Evolutionary conservation across 176 grass and related monocot genomes (phyloP), one percentile per base, ranked within the genome.

Genomic region (Phoenix roebelenii): DNA sequence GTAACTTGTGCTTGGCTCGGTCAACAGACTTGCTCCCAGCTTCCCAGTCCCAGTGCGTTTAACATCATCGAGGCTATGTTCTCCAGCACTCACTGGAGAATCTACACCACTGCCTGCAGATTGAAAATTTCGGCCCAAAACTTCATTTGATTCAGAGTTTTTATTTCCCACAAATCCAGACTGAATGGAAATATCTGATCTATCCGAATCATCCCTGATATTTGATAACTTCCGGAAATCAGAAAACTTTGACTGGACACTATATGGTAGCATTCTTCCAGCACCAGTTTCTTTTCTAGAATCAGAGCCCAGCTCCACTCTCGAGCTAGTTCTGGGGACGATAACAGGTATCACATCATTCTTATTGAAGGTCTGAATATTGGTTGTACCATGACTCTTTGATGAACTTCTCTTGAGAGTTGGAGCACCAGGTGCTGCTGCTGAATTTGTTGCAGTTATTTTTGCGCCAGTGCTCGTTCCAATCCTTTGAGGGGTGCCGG

Each of bases 251-350:
- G 87, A 85, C 22, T 80, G 87, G 28, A 60, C 49, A 55, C 79
- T 79, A 58, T 70, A 80, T 50, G 75, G 72, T 4, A 74, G 74
- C 7, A 72, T 52, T 76, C 82, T 83, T 71, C 82, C 88, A 62
- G 69, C 71, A 70, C 69, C 76, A 74, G 64, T 76, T 59, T 85
- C 82, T 57, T 52, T 83, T 71, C 60, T 82, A 72, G 80, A 87
- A 69, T 86, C 91, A 59, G 79, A 74, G 59, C 60, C 56, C 63
- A 80, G 25, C 23, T 96, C 91, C 61, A 65, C 51, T 72, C 72
- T 85, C 69, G 92, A 77, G 78, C 67, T 98, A 85, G 66, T 78
- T 89, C 88, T 89, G 60, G 94, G 88, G 49, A 98, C 72, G 56
- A 93, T 81, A 44, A 92, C 73, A 54, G 94, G 76, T 23, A 83